Evolutionary conservation across 305 asterid species (phyloP).

Genomic region (Solanum chacoense): DNA sequence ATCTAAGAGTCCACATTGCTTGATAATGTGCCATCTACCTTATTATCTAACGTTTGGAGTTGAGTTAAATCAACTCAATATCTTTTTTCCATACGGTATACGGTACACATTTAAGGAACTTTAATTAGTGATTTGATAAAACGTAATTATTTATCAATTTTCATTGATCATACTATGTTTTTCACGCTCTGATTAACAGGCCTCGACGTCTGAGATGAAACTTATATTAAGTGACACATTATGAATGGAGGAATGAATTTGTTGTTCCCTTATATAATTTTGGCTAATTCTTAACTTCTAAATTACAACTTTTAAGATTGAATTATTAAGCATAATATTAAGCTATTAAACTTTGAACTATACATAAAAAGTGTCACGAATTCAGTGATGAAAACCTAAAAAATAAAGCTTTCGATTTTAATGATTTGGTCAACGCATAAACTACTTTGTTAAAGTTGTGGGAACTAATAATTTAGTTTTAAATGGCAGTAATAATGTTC

Average conservation of each 20-base stretch:
- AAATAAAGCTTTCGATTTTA: not conserved
- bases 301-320: not conserved
- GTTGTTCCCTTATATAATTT: not conserved
- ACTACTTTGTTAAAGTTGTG: not conserved
- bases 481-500: not conserved
- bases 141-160: not conserved
- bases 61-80: too few relatives aligned
- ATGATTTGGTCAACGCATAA: not conserved
- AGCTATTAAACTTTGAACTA: not conserved
- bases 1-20: not conserved
- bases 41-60: not conserved
- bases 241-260: not conserved
- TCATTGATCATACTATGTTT: not conserved
- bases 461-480: not conserved
- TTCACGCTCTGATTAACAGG: not conserved
- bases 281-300: not conserved
- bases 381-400: not conserved
- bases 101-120: not conserved
- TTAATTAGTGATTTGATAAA: not conserved
- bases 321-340: not conserved
- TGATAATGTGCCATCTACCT: not conserved
- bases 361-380: not conserved
- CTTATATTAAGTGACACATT: not conserved
- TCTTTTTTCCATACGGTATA: too few relatives aligned
- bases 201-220: not conserved